phyloP scores from a whole-genome alignment of 2,329 filamentous ascomycete genomes.

The Tolypocladium album region DNA sequence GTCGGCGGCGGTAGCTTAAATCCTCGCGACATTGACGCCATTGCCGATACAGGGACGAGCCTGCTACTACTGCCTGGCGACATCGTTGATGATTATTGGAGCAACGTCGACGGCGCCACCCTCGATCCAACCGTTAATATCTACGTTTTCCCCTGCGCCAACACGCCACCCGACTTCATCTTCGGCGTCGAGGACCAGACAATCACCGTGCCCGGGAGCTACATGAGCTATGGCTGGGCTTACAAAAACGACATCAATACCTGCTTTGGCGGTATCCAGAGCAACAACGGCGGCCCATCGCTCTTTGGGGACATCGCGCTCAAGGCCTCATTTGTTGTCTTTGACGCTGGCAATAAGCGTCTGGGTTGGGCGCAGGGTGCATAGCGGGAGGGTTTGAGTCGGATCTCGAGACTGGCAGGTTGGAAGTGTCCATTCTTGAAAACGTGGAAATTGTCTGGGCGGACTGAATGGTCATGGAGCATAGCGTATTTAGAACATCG shows the following conservation, averaged over 20 bases:
- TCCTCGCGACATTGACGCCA: slow-evolving; percentile 25
- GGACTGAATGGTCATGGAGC: neutral
- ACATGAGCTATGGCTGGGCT: neutral
- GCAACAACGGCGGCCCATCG: slow-evolving; percentile 27
- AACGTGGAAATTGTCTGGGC: neutral
- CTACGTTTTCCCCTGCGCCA: neutral
- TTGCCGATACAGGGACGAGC: slow-evolving; percentile 51
- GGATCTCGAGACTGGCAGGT: neutral
- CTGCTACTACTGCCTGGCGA: slow-evolving; percentile 46
- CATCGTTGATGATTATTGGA: slow-evolving; percentile 38
- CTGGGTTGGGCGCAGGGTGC: slow-evolving; percentile 18
- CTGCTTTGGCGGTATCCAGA: slow-evolving; percentile 59
- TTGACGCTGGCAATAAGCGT: slow-evolving; percentile 41
- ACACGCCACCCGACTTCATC: neutral
- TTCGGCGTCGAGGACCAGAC: neutral
- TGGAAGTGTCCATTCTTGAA: neutral
- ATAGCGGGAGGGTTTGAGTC: neutral
- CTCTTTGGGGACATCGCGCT: slow-evolving; percentile 53
- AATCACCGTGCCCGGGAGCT: neutral
- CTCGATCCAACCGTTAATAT: neutral
- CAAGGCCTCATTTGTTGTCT: slow-evolving; percentile 47
- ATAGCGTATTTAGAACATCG: neutral
- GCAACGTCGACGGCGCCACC: slow-evolving; percentile 9
- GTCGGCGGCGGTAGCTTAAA: slow-evolving; percentile 6
- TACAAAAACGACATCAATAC: slow-evolving; percentile 14